Evolutionary conservation across 805 yeast genomes (phyloP), one percentile per base, ranked within the genome.

Genomic region (Ogataea paraovalis): DNA sequence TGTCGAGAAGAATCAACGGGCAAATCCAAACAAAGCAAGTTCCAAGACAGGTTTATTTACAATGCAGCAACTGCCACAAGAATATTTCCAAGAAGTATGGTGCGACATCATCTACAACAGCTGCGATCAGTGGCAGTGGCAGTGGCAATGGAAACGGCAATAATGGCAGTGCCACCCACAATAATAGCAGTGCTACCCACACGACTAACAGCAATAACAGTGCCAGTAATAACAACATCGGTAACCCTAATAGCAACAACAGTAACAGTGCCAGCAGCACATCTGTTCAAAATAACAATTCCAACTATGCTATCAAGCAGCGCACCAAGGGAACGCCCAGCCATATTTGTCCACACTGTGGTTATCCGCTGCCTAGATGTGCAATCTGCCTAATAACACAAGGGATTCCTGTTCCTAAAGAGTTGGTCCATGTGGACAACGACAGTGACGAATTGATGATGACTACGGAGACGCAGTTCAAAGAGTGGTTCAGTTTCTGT

Each of bases 401-500:
- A 50, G 97, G 97, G 0, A 78, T 77, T 1, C 79, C 83, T 0
- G 62, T 80, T 10, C 82, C 86, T 0, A 61, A 62, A 44, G 77
- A 74, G 23, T 48, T 58, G 39, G 44, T 65, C 41, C 44, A 55
- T 48, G 48, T 70, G 51, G 60, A 52, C 25, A 48, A 59, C n/a
- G 58, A 50, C 20, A 44, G 49, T 4, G 50, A 42, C 4, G 50
- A 53, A 19, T 16, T 42, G 27, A 34, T 51, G 6, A 41, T 41
- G 20, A 57, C 59, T 22, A 66, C 71, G 21, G 76, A 71, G 48
- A 66, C 70, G 18, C 67, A 69, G 49, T 79, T 86, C 62, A 77
- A 81, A 49, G 85, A 85, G 52, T 89, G 96, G 96, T 90, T 92
- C 55, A 87, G 94, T 55, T 89, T 89, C 67, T 92, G 99, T 60